Base-by-base conservation (phyloP, 306 rosid genomes). In the Casuarina equisetifolia region DNA sequence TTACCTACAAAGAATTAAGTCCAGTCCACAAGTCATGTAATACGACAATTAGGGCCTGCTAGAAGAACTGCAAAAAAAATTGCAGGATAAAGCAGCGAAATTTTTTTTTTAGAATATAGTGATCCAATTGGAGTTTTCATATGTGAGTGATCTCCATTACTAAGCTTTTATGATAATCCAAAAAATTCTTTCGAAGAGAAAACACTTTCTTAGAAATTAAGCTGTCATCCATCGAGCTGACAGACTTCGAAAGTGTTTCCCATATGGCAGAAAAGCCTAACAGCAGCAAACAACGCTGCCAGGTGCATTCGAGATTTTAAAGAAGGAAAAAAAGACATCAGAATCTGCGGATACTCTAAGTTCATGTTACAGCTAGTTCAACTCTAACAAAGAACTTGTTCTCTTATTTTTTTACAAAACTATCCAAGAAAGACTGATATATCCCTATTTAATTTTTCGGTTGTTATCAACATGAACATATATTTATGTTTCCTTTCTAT, bases 351-450 rank as follows among this genome's bases (percentile, higher is more conserved):
- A 40, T 9, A 40, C 50, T 8, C 71, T 9, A 42, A 42, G 70
- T 40, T 46, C 49, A 66, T 42, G 50, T 40, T 66, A 66, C 20
- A 35, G 19, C 74, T 67, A 55, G 49, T 9, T 70, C 57, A 38
- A 43, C 58, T 63, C 73, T 77, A 67, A 70, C 76, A 52, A 57
- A 63, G 45, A 62, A 78, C 19, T 82, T 19, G 15, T 81, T 52
- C 72, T 81, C 78, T 58, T 70, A 84, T 67, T 79, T 32, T 79
- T 86, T 88, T 87, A 87, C 90, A 87, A 75, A 74, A 38, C 75
- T 80, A 68, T 70, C 62, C 64, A 43, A 40, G 53, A 77, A 75
- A 76, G 32, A 39, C 80, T 4, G 35, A n/a, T 5, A 7, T 42
- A 40, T 44, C 43, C 79, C 69, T 61, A 42, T 74, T 63, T n/a